Conservation (phyloP, 2,329 filamentous ascomycete genomes). For the Xylariaceae sp. region DNA sequence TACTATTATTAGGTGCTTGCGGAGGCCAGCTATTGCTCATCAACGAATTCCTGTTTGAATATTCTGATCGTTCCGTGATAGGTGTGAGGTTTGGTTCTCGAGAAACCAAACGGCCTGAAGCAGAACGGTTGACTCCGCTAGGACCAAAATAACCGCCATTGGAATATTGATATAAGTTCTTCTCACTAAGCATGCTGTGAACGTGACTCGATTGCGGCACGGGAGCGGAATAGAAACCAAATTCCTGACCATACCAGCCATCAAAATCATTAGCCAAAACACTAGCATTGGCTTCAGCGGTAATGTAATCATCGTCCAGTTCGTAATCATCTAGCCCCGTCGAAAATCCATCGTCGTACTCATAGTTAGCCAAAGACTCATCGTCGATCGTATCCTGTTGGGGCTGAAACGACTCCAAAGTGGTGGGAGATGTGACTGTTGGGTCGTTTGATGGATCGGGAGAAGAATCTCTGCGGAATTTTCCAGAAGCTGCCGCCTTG, state of each 20-base stretch:
- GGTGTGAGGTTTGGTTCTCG: conserved; percentile 90
- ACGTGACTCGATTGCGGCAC: conserved; percentile 29
- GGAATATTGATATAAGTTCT: conserved; percentile 52
- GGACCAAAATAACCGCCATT: conserved; percentile 89
- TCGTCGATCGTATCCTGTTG: conserved; percentile 23
- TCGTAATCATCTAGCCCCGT: conserved; percentile 55
- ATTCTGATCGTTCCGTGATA: conserved; percentile 93
- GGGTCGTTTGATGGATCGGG: conserved; percentile 34
- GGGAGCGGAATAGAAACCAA: conserved; percentile 81
- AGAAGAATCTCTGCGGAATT: conserved; percentile 59
- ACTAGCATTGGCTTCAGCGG: conserved; percentile 91
- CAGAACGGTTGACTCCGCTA: conserved; percentile 61
- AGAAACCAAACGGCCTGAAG: conserved; percentile 67
- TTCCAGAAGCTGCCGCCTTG: conserved; percentile 67
- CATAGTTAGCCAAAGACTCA: conserved; percentile 24
- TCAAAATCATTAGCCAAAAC: conserved; percentile 88
- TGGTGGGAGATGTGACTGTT: conserved; percentile 34
- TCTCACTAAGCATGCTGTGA: conserved; percentile 29
- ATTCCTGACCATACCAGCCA: conserved; percentile 93
- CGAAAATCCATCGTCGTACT: conserved; percentile 55
- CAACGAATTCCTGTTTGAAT: conserved; percentile 88
- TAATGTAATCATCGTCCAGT: conserved; percentile 81
- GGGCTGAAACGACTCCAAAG: conserved; percentile 28
- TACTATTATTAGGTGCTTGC: conserved; percentile 42
- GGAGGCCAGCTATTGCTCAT: conserved; percentile 61